Base-by-base conservation (phyloP, 345 rosid genomes). In the Syzygium grande region DNA sequence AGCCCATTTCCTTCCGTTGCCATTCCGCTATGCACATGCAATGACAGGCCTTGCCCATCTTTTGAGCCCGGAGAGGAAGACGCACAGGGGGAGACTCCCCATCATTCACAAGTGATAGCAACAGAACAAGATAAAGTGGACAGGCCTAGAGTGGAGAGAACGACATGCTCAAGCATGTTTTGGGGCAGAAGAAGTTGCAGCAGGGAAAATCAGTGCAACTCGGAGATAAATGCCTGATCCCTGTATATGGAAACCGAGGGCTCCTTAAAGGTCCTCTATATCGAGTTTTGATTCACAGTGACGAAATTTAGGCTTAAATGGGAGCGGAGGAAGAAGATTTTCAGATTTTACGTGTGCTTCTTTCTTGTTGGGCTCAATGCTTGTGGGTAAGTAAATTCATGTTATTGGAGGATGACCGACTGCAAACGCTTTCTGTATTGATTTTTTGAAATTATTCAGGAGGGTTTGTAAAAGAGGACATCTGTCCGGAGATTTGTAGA, bases 111-210 rank as follows among this genome's bases (percentile, higher is more conserved):
- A 53, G 84, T 85, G 29, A 63, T 88, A 46, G 65, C 93, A 46
- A 89, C 88, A 19, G 98, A 93, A 68, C 96, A 93, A 88, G 97
- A 95, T 87, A 98, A 96, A 91, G 84, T 91, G 79, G 98, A 93
- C 88, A 98, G 96, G 89, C 90, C 96, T 5, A 91, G 98, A 87
- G 92, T 93, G 88, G 99, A 93, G 90, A 96, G 95, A 89, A 94
- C 98, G 52, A 96, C 92, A 23, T 98, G 99, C 85, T 95, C 99
- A 38, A 96, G 95, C 88, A 95, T 98, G 98, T 96, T 98, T 59
- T 98, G 99, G 99, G 96, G 99, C 87, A 92, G 98, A 91, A 95
- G 99, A 92, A 98, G 99, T 94, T 96, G 99, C 91, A 98, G 97
- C 92, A 93, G 99, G 92, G 99, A 98, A 93, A 94, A 98, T 54